Conservation (phyloP, 257 asterid genomes). For the Capsicum baccatum region DNA sequence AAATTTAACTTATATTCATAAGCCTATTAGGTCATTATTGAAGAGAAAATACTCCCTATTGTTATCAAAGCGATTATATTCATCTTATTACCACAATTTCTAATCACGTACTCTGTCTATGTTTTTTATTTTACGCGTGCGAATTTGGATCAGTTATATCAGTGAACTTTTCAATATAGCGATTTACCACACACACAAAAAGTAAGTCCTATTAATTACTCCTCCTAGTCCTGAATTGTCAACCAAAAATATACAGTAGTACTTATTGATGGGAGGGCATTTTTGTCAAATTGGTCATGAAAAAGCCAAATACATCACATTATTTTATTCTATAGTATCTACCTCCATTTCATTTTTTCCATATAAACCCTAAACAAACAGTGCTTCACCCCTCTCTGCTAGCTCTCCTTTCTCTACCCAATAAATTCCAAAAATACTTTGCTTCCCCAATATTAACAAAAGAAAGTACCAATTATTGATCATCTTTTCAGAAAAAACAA, state of each 20-base stretch:
- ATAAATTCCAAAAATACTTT: background rate
- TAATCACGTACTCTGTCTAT: background rate
- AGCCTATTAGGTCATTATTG: too few relatives aligned
- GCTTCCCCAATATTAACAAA: background rate
- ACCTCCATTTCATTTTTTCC: background rate
- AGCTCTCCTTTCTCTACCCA: background rate
- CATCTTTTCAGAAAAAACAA: background rate
- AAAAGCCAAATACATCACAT: background rate
- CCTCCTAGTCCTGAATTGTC: background rate
- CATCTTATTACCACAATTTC: background rate
- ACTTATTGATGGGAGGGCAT: background rate
- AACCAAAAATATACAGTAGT: background rate
- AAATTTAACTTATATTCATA: too few relatives aligned
- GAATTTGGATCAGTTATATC: background rate
- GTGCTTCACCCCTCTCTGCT: background rate
- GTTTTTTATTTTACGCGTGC: background rate
- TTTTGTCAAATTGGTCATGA: background rate
- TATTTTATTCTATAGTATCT: background rate
- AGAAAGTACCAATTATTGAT: background rate
- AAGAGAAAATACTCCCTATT: too few relatives aligned
- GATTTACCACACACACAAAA: background rate
- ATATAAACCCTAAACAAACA: slow-evolving; percentile 14
- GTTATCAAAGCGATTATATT: background rate
- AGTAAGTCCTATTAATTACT: background rate
- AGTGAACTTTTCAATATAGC: background rate